Conservation (phyloP, 306 rosid species). For the Dryas alaskensis region DNA sequence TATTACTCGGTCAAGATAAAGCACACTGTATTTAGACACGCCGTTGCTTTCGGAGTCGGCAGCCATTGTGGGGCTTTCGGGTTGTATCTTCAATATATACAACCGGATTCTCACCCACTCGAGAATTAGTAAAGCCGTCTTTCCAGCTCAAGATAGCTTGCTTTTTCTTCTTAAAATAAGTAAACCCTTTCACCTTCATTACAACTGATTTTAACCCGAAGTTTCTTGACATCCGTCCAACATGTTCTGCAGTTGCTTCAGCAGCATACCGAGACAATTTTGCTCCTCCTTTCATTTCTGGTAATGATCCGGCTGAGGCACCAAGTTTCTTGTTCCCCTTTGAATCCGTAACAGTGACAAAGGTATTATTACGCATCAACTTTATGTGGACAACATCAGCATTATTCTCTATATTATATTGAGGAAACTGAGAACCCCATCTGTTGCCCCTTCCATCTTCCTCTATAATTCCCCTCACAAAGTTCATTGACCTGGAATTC, state of each 20-base stretch:
- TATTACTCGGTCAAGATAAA: not conserved
- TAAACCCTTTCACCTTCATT: conserved; percentile 73
- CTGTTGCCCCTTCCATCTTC: conserved; percentile 33
- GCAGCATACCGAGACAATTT: conserved; percentile 63
- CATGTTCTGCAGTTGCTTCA: conserved; percentile 73
- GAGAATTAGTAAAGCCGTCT: conserved; percentile 61
- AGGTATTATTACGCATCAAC: conserved; percentile 65
- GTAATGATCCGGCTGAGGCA: conserved; percentile 63
- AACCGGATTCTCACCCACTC: conserved; percentile 47
- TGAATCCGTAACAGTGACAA: conserved; percentile 65
- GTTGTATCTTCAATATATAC: conserved; percentile 71
- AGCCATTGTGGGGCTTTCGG: conserved; percentile 66
- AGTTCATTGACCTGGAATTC: conserved; percentile 15
- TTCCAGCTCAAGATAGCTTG: conserved; percentile 71
- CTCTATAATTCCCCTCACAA: conserved; percentile 55
- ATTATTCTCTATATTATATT: conserved; percentile 38
- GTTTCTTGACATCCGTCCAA: conserved; percentile 58
- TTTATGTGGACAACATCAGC: conserved; percentile 83
- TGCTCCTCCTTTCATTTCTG: conserved; percentile 65
- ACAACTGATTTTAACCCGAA: conserved; percentile 72
- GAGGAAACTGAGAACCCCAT: conserved; percentile 24
- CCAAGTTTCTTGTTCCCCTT: conserved; percentile 67
- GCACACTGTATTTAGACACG: conserved; percentile 33
- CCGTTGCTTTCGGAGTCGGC: conserved; percentile 58
- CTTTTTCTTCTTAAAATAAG: conserved; percentile 67